Percentiles rank a stretch among this genome's conserved stretches.
Evolutionary conservation across 352 stramenopile genomes (phyloP).

Genomic region (Globisporangium polare): DNA sequence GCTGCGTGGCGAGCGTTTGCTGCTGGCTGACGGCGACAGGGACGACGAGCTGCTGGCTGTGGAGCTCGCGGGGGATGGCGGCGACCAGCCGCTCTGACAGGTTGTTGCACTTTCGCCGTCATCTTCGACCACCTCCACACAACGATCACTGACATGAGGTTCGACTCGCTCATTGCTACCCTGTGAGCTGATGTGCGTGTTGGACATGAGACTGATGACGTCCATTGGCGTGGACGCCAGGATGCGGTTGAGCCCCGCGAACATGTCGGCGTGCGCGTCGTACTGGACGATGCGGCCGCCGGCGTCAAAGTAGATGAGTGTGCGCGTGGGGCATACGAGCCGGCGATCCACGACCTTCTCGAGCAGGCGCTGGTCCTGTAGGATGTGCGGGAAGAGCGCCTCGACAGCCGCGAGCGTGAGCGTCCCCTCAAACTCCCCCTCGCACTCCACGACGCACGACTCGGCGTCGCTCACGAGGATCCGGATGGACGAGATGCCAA

Average conservation of each 20-base stretch:
- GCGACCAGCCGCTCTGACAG: background rate
- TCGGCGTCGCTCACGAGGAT: slow-evolving; percentile 19
- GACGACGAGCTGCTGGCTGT: background rate
- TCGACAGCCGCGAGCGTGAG: slow-evolving; percentile 13
- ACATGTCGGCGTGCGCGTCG: too few species aligned
- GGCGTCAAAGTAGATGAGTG: too few species aligned
- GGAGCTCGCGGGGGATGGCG: background rate
- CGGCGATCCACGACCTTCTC: slow-evolving; percentile 4
- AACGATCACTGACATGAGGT: background rate
- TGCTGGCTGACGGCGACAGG: background rate
- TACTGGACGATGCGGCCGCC: too few species aligned
- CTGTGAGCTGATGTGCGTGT: too few species aligned
- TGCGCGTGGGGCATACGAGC: too few species aligned
- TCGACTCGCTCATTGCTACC: too few species aligned
- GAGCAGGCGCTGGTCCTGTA: slow-evolving; percentile 4
- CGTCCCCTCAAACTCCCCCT: slow-evolving; percentile 1
- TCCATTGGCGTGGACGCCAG: too few species aligned
- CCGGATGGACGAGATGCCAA: slow-evolving; percentile 16
- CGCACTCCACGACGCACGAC: slow-evolving; percentile 6
- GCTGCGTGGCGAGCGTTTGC: background rate
- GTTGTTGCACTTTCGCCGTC: background rate
- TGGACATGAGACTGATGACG: too few species aligned
- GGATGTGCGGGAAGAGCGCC: slow-evolving; percentile 13
- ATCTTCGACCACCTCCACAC: background rate
- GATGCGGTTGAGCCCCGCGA: too few species aligned